Base-by-base conservation (phyloP, 2,329 filamentous ascomycete genomes). In the Talaromyces islandicus region DNA sequence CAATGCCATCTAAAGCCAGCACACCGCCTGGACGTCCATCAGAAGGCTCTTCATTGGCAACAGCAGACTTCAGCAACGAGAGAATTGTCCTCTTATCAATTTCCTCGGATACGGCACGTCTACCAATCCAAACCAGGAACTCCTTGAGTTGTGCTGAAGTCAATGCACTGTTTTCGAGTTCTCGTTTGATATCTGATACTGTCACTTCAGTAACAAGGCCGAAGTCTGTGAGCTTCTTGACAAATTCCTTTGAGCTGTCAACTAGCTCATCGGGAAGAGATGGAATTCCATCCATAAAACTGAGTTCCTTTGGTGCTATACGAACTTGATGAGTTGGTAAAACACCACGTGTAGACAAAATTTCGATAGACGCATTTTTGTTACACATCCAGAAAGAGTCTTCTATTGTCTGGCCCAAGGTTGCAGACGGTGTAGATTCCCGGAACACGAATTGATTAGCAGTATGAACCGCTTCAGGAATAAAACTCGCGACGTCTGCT, bases 331-430 rank as follows among this genome's bases (percentile, higher is more conserved):
- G 85, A 38, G 90, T 95, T n/a, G 89, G 85, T 58, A 97, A 80
- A 7, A 99, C 87, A 59, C 95, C 95, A 61, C 88, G 86, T 21
- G 89, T 96, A 1, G 92, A 97, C 65, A 95, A 87, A 7, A 97
- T 84, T 69, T 97, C 92, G 60, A 97, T 91, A 0, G 85, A 88
- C 2, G 91, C 86, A 64, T 88, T 88, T 70, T 86, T 88, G 69
- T 90, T 94, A 64, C 91, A 92, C 38, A 87, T 95, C 94, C 94
- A 99, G 71, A 99, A 99, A 0, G 92, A 90, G 74, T 97, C 91
- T 69, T 97, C 92, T 57, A 99, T 91, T 63, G 91, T 88, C 69
- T 91, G 86, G 0, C 92, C 91, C 21, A 97, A 89, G 62, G 90
- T 83, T 0, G 84, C 83, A 63, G 90, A 95, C 1, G 94, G 94